Base-by-base conservation (phyloP, 106 monocot species). In the Amphibolis antarctica region DNA sequence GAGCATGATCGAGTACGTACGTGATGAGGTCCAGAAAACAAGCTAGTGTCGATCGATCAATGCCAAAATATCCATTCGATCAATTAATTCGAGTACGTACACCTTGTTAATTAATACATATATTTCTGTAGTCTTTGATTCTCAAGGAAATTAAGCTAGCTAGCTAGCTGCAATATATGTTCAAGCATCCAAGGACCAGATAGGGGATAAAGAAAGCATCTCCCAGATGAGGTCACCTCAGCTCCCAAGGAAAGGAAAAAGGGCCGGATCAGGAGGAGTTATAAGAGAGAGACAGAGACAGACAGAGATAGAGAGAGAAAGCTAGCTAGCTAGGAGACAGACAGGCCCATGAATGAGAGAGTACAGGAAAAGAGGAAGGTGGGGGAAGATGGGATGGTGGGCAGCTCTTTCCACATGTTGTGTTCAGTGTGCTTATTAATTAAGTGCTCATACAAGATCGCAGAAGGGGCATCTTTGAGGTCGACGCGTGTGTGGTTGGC, bases 401-500 rank as follows among this genome's bases (percentile, higher is more conserved):
- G 19, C 42, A 42, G 30, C 43, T 60, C n/a, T 43, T 42, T 44
- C 43, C 60, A 60, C 60, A 60, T 44, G 60, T 60, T 31, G 49
- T 49, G 49, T 12, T 49, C 49, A 49, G 49, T 49, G 49, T 49
- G 12, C 49, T 12, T 19, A 49, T 49, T 49, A 49, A 49, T 49
- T 49, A 49, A 17, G 49, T 19, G 49, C 49, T n/a, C n/a, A n/a
- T n/a, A 49, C 49, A 49, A 49, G 49, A 17, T 49, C 14, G 49
- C 14, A 49, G 1, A 15, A 49, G 17, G 49, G 13, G 49, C n/a
- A 17, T 49, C 13, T 14, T 49, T 49, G 49, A 49, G 49, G 13
- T 49, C 17, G 49, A 3, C 12, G 49, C 17, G 49, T 49, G 12
- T 49, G 49, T 49, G 12, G 49, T 49, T 49, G 49, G 49, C 36